Evolutionary conservation across 768 basidiomycete species (phyloP), one percentile per base, ranked within the genome.

Genomic region (Termitomyces sp.): DNA sequence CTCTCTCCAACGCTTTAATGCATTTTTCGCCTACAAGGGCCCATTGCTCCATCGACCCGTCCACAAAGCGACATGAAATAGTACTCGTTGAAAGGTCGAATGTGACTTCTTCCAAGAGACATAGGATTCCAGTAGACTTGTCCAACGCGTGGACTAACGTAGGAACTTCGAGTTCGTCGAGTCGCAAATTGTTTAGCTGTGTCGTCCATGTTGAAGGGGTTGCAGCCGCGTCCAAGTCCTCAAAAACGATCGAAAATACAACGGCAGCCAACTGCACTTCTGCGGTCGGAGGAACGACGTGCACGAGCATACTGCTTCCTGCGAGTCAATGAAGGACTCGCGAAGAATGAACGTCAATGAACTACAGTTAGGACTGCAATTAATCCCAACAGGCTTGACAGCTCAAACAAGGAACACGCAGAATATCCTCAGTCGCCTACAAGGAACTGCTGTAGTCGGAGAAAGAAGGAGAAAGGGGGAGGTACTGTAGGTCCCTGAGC

Each of bases 171-270:
- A 87, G 77, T 28, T 81, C 79, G 36, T 83, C 80, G 18, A 76
- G 62, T 42, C 76, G 73, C 22, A 86, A 69, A 42, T 79, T 69
- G 22, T 77, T 73, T n/a, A 86, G 70, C 59, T 84, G 81, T 28
- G 74, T 69, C 5, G 74, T 73, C 85, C 86, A 90, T 37, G 79
- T 70, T 24, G 68, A 65, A 26, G 87, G 84, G 4, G 78, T 62
- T 33, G 76, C 73, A 1, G 86, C 64, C 15, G 68, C 65, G 54
- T 84, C 81, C 22, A 81, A 64, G 56, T 87, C 70, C 16, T 77
- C 72, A 62, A 88, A 86, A 34, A 77, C 65, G 45, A 88, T 67
- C 3, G 75, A 78, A 69, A 87, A 86, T 62, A 85, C 75, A 59
- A 90, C 80, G 42, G 80, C 77, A 13, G 84, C 78, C 33, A 78